Percentiles rank a stretch among this genome's conserved stretches.
These are phyloP conservation scores for Carex pumila DNA, from an alignment of 176 grass and related monocot genomes.

Conservation along the genomic window DNA sequence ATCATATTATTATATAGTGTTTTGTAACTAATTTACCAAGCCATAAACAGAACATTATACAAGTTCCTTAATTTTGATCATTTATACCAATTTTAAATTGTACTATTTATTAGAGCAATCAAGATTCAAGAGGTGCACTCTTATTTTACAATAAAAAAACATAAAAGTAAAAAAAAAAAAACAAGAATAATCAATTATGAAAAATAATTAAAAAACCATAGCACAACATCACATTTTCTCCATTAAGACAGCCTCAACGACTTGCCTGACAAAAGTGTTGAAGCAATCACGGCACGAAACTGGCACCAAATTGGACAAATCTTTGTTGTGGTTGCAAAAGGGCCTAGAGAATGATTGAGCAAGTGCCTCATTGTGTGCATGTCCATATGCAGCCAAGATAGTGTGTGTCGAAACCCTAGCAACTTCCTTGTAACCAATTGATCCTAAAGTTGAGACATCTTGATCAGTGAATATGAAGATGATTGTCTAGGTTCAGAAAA, in stretches of 20 bases:
- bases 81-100: too few species aligned
- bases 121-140: not conserved
- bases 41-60: not conserved
- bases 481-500: not conserved
- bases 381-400: conserved; percentile 44
- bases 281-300: conserved; percentile 52
- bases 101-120: too few species aligned
- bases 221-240: not conserved
- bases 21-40: not conserved
- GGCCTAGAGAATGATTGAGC: conserved; percentile 26
- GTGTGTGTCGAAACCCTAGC: conserved; percentile 61
- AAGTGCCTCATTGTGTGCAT: conserved; percentile 26
- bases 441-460: conserved; percentile 27
- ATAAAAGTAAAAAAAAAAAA: not conserved
- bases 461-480: too few species aligned
- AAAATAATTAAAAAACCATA: not conserved
- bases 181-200: not conserved
- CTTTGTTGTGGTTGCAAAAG: conserved; percentile 34
- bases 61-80: not conserved
- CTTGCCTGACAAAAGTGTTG: conserved; percentile 33
- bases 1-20: too few species aligned
- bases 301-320: not conserved
- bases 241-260: conserved; percentile 18
- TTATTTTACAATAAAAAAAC: not conserved
- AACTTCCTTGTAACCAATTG: conserved; percentile 56